Base-by-base conservation (phyloP, 495 filamentous ascomycete species). In the Penicillium daleae region DNA sequence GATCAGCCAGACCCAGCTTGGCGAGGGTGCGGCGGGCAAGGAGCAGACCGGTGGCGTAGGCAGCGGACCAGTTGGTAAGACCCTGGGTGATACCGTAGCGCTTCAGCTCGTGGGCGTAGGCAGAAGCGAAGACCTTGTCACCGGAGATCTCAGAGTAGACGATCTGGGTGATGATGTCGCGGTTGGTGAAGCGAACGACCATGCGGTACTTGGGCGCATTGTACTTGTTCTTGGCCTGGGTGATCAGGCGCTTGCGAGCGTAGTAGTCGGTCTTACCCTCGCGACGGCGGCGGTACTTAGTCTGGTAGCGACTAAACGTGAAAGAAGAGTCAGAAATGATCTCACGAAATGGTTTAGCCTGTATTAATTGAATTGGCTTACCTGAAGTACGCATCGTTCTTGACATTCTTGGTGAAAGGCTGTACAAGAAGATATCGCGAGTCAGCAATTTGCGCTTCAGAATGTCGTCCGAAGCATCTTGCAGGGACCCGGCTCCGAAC, bases 211-310 rank as follows among this genome's bases (percentile, higher is more conserved):
- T 99, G 78, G 95, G 94, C 52, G 94, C 90, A 80, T 93, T 95
- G 90, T 97, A 99, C 88, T 98, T 98, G 92, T 98, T 98, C 92
- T 98, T 99, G 81, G 95, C 95, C 86, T 99, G 95, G 83, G 92
- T 93, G 88, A 97, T 96, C 82, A 99, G 86, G 74, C 95, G 90
- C 89, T 97, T 97, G 83, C 95, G 95, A 76, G 95, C 95, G 80
- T 97, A 98, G 91, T 99, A 99, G 78, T 99, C 95, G 83, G 95
- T 99, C 90, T 98, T 99, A 78, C 95, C 95, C 79, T 88, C 78
- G 66, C 95, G 89, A 78, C 95, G 89, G 79, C 95, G 92, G 83
- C 91, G 94, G 91, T 97, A 99, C 89, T 99, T 99, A 80, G 94
- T 97, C 86, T 99, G 95, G 86, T 90, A 99, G 79, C 95, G 92